Conservation (phyloP, 2,329 filamentous ascomycete genomes). For the Fusarium fujikuroi region DNA sequence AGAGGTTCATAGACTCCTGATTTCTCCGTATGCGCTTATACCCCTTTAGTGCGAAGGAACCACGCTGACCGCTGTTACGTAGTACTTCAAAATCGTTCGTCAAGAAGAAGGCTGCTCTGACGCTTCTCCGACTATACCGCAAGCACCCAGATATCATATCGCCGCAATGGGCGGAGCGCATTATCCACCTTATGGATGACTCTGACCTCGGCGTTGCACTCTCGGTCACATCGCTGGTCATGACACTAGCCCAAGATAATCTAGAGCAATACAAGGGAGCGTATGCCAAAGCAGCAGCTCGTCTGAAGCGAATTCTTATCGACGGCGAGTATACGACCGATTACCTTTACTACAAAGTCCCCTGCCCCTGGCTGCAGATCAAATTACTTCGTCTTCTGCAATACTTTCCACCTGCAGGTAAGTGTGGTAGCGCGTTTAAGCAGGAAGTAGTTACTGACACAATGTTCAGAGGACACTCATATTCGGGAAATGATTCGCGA, state of each 20-base stretch:
- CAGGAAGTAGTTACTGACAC: constrained; percentile 2
- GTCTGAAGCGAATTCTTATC: constrained; percentile 88
- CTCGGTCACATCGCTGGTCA: constrained; percentile 94
- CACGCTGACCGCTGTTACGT: constrained; percentile 10
- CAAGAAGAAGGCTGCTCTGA: constrained; percentile 98
- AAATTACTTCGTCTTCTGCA: constrained; percentile 92
- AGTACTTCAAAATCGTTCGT: constrained; percentile 90
- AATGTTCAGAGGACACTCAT: constrained; percentile 82
- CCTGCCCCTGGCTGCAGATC: constrained; percentile 97
- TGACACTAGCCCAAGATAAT: constrained; percentile 93
- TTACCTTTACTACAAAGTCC: constrained; percentile 99
- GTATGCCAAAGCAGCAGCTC: constrained; percentile 91
- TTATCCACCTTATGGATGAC: constrained; percentile 99
- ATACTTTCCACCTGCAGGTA: constrained; percentile 94
- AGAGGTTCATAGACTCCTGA: constrained; percentile 92
- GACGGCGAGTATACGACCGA: constrained; percentile 90
- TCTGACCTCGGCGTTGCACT: constrained; percentile 91
- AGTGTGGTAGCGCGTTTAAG: constrained; percentile 41
- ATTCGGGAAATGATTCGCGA: constrained; percentile 92
- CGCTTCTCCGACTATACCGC: constrained; percentile 90
- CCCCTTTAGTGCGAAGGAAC: neutral
- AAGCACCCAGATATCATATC: constrained; percentile 95
- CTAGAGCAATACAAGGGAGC: constrained; percentile 94
- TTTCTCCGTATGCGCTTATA: constrained; percentile 79
- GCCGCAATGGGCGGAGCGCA: constrained; percentile 95